These are phyloP conservation scores for Malus domestica DNA, from an alignment of 306 rosid genomes.

Conservation along the genomic window DNA sequence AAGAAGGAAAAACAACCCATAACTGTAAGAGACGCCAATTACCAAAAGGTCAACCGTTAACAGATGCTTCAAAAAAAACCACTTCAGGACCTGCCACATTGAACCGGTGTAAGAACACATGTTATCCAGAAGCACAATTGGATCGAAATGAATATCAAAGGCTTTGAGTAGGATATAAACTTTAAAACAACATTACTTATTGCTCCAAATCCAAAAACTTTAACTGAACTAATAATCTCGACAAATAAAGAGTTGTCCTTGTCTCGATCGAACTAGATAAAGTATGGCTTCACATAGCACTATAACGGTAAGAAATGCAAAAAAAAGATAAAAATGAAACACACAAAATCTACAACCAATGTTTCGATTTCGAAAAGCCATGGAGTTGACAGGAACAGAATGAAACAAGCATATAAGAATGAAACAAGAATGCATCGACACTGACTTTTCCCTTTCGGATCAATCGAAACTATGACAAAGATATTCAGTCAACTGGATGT, in stretches of 20 bases:
- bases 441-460: too few species aligned
- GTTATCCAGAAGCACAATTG: constrained; percentile 12
- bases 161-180: constrained; percentile 12
- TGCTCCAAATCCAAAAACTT: not conserved
- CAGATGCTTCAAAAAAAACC: constrained; percentile 26
- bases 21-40: constrained; percentile 14
- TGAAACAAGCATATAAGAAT: too few species aligned
- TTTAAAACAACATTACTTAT: not conserved
- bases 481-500: too few species aligned
- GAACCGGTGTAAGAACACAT: constrained; percentile 23
- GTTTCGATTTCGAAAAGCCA: too few species aligned
- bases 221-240: not conserved
- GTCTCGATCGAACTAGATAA: not conserved
- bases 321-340: not conserved
- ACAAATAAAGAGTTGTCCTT: not conserved
- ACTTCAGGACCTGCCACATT: constrained; percentile 39
- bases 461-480: too few species aligned
- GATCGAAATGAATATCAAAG: not conserved
- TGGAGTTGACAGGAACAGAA: too few species aligned
- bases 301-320: not conserved
- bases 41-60: constrained; percentile 11
- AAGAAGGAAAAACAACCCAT: constrained; percentile 68
- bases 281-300: not conserved
- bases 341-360: too few species aligned
- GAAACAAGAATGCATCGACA: too few species aligned